Base-by-base conservation (phyloP, 345 rosid genomes). In the Durio zibethinus region DNA sequence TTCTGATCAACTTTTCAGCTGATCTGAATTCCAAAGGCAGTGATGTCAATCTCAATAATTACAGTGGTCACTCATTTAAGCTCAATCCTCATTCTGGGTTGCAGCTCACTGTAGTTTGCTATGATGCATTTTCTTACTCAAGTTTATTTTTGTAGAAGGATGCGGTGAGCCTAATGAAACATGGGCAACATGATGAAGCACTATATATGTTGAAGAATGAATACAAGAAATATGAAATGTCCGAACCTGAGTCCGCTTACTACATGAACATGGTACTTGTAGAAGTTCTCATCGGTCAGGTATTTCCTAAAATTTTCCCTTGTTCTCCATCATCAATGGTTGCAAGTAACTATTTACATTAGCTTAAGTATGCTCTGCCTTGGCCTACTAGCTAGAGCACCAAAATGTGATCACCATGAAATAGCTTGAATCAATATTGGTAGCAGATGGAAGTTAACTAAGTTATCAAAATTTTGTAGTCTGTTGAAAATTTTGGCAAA, bases 221-320 rank as follows among this genome's bases (percentile, higher is more conserved):
- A 31, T 81, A 73, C 72, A 31, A 70, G 36, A 67, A 54, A 12
- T 82, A 75, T 82, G 53, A 74, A 78, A 36, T 48, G 59, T 47
- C 80, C 21, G 87, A 86, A 77, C 79, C 88, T 16, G 90, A 88
- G 77, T 80, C 88, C 48, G 88, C 85, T 42, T 88, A 84, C 68
- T 50, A 85, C 63, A 81, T 86, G 42, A 91, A 83, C 72, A 88
- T 91, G 92, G 84, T 85, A 31, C 82, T 91, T 59, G 89, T 86
- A 3, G 90, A 92, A 57, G 80, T 92, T 63, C 83, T 92, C 60
- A 90, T 92, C 43, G 79, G 83, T 67, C 87, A 83, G 91, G 94
- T 88, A 63, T 16, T 21, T 64, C 1, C 38, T 18, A 7, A 7
- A 42, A 14, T 1, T 64, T 36, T 25, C 36, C 35, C 38, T 57